These are phyloP conservation scores for Platismatia glauca DNA, from an alignment of 495 filamentous ascomycete species.

Conservation along the genomic window DNA sequence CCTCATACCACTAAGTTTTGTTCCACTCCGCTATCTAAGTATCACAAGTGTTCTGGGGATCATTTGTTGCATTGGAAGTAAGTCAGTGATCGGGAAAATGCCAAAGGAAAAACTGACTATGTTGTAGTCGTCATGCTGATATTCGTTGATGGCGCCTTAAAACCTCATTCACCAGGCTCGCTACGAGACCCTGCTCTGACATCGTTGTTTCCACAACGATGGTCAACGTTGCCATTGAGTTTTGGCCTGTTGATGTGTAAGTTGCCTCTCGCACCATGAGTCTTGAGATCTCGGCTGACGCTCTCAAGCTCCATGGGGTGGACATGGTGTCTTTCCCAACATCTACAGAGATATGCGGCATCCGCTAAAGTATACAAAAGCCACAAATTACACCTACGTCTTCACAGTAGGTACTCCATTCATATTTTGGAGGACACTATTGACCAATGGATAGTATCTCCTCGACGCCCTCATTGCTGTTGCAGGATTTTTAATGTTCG, in stretches of 20 bases:
- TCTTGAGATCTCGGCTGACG: neutral
- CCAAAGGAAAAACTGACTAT: constrained; percentile 14
- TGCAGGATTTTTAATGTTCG: constrained; percentile 87
- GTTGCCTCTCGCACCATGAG: constrained; percentile 13
- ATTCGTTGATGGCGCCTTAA: constrained; percentile 76
- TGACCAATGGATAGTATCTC: constrained; percentile 46
- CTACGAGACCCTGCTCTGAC: constrained; percentile 74
- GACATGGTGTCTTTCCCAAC: constrained; percentile 90
- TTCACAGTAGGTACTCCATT: constrained; percentile 59
- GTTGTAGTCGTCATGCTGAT: constrained; percentile 65
- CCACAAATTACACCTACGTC: constrained; percentile 71
- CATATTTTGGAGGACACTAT: neutral
- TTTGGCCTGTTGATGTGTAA: constrained; percentile 89
- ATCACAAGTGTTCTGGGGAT: constrained; percentile 90
- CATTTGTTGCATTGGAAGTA: constrained; percentile 75
- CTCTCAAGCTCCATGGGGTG: constrained; percentile 71
- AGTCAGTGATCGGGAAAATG: constrained; percentile 30
- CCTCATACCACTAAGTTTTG: constrained; percentile 73
- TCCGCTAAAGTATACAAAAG: constrained; percentile 71
- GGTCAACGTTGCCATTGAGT: constrained; percentile 81
- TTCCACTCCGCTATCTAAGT: constrained; percentile 75
- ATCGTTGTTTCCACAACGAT: constrained; percentile 66
- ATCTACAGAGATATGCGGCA: constrained; percentile 98
- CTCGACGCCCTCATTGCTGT: constrained; percentile 75
- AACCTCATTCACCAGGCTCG: constrained; percentile 70